Base-by-base conservation (phyloP, 2,329 filamentous ascomycete species). In the Talaromyces amestolkiae region DNA sequence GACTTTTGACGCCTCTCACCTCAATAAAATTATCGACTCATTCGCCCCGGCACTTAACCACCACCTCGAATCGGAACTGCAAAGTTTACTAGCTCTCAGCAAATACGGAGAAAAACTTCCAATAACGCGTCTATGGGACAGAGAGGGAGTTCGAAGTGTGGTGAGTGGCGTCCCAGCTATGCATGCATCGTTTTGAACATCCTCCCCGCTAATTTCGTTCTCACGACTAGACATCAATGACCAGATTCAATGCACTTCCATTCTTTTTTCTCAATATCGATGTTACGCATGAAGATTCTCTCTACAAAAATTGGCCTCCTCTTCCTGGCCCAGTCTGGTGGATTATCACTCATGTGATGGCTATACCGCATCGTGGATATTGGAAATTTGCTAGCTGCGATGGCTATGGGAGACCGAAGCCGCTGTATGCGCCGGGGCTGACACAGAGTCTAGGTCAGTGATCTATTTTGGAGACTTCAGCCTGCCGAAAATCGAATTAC, bases 321-420 rank as follows among this genome's bases (percentile, higher is more conserved):
- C 49, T 66, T 37, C 64, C 64, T 39, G 49, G 39, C 15, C 64
- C 53, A 3, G 61, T 19, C 9, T 37, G 49, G 19, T 66, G 64
- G 64, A 13, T 31, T 27, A 37, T 66, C 15, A 62, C 61, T 24
- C 60, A 63, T 66, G n/a, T 58, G 4, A 27, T 37, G n/a, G 37
- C 51, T 19, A 47, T 58, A 15, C 54, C 47, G 24, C 35, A 66
- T 24, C 24, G 19, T 39, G 51, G 53, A n/a, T 66, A 62, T 13
- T 63, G 64, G 60, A 61, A 62, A 4, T 66, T 66, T 62, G 64
- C 64, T 19, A 66, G 64, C n/a, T 66, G 64, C 27, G 60, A 62
- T 43, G 22, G 54, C n/a, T 39, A 63, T 53, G 64, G 64, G 10
- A 43, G 9, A 35, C 64, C 64, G 10, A 63, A 63, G 41, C 33